Evolutionary conservation across 192 early-diverging fungal genomes (phyloP).

Genomic region (Backusella westeae): DNA sequence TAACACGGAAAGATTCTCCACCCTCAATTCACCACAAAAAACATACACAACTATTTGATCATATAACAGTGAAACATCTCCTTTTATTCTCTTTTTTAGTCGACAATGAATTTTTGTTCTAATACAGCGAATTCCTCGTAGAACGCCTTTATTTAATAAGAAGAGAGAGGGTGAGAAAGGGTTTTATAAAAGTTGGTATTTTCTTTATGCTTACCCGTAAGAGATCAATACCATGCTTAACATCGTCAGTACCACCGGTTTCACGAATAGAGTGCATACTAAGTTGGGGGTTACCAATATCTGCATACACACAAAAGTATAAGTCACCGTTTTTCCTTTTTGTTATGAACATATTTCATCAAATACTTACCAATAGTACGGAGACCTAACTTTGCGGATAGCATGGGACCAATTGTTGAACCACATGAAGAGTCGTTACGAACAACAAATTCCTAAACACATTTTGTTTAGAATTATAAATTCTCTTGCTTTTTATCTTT

Average conservation of each 20-base stretch:
- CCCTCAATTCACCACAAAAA: not conserved
- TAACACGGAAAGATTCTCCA: too few species aligned
- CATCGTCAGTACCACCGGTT: slow-evolving; percentile 84
- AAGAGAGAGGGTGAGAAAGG: not conserved
- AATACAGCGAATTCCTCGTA: slow-evolving; percentile 61
- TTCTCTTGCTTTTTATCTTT: not conserved
- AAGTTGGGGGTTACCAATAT: slow-evolving; percentile 94
- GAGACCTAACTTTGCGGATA: slow-evolving; percentile 89
- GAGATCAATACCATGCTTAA: slow-evolving; percentile 77
- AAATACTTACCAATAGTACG: slow-evolving; percentile 77
- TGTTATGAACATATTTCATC: not conserved
- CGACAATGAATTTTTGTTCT: slow-evolving; percentile 53
- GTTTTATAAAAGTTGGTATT: too few species aligned
- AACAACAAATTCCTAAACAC: slow-evolving; percentile 70
- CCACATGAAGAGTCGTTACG: slow-evolving; percentile 96
- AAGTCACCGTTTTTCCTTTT: too few species aligned
- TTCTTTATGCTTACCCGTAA: slow-evolving; percentile 61
- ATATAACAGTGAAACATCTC: not conserved
- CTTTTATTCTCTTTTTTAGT: slow-evolving; percentile 37
- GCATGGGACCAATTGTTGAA: slow-evolving; percentile 96
- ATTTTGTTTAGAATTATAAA: not conserved
- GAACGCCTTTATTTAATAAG: slow-evolving; percentile 42
- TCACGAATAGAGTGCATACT: slow-evolving; percentile 99
- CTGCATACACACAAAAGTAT: slow-evolving; percentile 32
- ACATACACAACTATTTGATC: slow-evolving; percentile 6